Percentiles rank a stretch among this genome's conserved stretches.
phyloP scores from a whole-genome alignment of 1,284 basidiomycete species.

The Wallemia mellicola region DNA sequence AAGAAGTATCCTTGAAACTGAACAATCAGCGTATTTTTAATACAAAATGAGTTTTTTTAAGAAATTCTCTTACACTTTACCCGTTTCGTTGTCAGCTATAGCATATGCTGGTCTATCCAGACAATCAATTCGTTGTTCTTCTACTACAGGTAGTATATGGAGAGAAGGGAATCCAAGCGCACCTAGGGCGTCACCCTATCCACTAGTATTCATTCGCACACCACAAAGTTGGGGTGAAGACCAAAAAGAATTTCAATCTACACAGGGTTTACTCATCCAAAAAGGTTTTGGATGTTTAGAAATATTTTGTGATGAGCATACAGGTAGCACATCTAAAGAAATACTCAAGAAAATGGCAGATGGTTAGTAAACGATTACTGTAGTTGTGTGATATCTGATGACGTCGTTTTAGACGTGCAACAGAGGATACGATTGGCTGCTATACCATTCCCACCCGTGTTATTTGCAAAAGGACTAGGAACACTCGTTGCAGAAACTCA shows the following conservation, averaged over 20 bases:
- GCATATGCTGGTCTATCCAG: not conserved
- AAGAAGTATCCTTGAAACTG: not conserved
- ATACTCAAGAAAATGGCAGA: not conserved
- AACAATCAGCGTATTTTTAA: not conserved
- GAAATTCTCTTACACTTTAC: not conserved
- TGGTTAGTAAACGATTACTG: not conserved
- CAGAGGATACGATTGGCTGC: not conserved
- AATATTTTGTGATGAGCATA: not conserved
- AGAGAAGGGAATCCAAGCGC: not conserved
- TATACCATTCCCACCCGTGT: not conserved
- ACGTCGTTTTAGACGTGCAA: not conserved
- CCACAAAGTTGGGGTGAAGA: not conserved
- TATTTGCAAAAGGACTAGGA: not conserved
- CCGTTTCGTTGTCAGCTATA: not conserved
- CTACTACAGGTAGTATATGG: not conserved
- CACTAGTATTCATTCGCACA: not conserved
- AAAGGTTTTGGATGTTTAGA: not conserved
- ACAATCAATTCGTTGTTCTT: not conserved
- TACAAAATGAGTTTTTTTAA: not conserved
- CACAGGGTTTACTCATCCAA: not conserved
- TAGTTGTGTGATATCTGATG: not conserved
- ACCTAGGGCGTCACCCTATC: not conserved
- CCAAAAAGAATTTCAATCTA: not conserved
- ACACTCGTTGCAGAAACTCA: not conserved
- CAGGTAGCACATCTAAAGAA: not conserved